phyloP scores from a whole-genome alignment of 2,329 filamentous ascomycete species.

The Phialophora chinensis region DNA sequence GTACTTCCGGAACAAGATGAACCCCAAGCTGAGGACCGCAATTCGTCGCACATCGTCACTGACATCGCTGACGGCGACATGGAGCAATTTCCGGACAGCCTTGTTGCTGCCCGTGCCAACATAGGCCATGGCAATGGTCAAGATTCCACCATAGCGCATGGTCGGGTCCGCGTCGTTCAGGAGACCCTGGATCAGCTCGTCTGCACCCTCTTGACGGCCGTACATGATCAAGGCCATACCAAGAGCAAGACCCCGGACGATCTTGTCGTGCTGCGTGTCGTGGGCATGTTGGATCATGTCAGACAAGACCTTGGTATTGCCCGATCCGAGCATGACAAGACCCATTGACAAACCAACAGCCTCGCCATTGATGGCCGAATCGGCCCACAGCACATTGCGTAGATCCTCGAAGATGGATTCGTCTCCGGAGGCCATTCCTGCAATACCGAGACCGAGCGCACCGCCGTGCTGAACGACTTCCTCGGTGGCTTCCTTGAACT shows the following conservation, averaged over 20 bases:
- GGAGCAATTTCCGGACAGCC: conserved; percentile 91
- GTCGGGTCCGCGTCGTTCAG: conserved; percentile 93
- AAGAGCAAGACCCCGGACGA: conserved; percentile 90
- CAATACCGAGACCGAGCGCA: conserved; percentile 91
- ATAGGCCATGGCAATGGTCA: conserved; percentile 97
- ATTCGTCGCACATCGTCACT: conserved; percentile 96
- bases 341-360: conserved; percentile 96
- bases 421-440: conserved; percentile 94
- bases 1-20: conserved; percentile 97
- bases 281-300: conserved; percentile 98
- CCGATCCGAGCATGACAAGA: conserved; percentile 97
- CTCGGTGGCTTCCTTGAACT: conserved; percentile 56
- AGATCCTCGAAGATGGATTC: conserved; percentile 90
- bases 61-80: conserved; percentile 96
- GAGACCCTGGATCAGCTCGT: conserved; percentile 91
- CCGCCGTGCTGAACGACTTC: conserved; percentile 98
- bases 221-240: conserved; percentile 99
- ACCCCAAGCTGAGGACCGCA: conserved; percentile 96
- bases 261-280: conserved; percentile 98
- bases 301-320: conserved; percentile 88
- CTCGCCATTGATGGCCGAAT: conserved; percentile 96
- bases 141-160: conserved; percentile 93
- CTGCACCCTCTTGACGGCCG: conserved; percentile 89
- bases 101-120: conserved; percentile 98
- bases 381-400: conserved; percentile 84